phyloP scores from a whole-genome alignment of 305 asterid species.

The Ajuga reptans region DNA sequence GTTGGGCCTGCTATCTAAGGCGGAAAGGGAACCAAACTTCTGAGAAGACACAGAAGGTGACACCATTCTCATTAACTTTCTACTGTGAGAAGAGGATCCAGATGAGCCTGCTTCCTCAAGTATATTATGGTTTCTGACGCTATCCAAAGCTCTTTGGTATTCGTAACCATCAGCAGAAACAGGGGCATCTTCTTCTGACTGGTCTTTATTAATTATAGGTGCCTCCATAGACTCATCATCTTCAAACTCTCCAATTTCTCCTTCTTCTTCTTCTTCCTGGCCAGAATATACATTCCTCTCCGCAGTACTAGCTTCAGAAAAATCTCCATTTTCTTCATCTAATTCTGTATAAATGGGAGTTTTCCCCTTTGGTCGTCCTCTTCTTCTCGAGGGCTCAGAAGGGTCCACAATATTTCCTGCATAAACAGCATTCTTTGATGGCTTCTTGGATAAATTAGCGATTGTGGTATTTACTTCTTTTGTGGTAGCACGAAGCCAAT shows the following conservation, averaged over 20 bases:
- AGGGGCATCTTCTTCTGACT: constrained; percentile 68
- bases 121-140: constrained; percentile 36
- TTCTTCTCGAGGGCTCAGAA: constrained; percentile 60
- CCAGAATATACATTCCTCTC: constrained; percentile 66
- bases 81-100: constrained; percentile 80
- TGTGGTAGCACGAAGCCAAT: constrained; percentile 84
- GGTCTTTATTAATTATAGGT: constrained; percentile 51
- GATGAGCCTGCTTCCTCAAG: constrained; percentile 72
- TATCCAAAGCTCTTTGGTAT: constrained; percentile 45
- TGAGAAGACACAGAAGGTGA: constrained; percentile 86
- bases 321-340: constrained; percentile 82
- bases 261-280: constrained; percentile 80
- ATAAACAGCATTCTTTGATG: constrained; percentile 45
- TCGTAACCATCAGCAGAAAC: constrained; percentile 56
- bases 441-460: constrained; percentile 73
- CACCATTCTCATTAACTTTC: constrained; percentile 44
- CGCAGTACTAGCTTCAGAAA: constrained; percentile 77
- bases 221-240: constrained; percentile 68
- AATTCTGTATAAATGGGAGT: constrained; percentile 78
- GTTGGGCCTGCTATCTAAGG: constrained; percentile 74
- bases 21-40: constrained; percentile 98
- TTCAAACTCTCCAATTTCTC: constrained; percentile 69
- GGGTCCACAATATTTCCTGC: constrained; percentile 41
- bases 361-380: constrained; percentile 85
- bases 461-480: constrained; percentile 70